phyloP scores from a whole-genome alignment of 2,329 filamentous ascomycete genomes.

The Aureobasidium sp. region DNA sequence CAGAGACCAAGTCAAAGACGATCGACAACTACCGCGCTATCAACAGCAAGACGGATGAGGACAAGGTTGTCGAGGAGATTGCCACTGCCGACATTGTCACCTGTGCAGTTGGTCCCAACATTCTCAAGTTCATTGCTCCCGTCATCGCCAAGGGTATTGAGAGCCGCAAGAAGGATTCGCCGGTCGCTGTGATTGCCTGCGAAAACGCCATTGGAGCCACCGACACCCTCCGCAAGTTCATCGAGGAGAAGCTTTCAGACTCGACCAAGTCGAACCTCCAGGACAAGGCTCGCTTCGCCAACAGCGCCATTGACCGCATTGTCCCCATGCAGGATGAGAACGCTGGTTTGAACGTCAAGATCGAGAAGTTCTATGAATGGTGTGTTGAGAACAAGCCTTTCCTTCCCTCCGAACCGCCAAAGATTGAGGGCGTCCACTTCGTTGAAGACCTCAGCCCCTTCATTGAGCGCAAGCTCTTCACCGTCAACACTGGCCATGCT shows the following conservation, averaged over 20 bases:
- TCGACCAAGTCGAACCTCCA: constrained; percentile 62
- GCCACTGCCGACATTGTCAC: constrained; percentile 84
- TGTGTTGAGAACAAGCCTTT: constrained; percentile 88
- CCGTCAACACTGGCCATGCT: constrained; percentile 96
- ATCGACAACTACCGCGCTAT: constrained; percentile 96
- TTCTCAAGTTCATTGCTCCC: constrained; percentile 92
- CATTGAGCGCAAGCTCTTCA: constrained; percentile 99
- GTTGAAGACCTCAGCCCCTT: constrained; percentile 87
- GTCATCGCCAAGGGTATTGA: constrained; percentile 93
- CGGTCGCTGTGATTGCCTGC: constrained; percentile 89
- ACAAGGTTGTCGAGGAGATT: constrained; percentile 76
- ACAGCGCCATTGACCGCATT: constrained; percentile 97
- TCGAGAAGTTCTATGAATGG: constrained; percentile 99
- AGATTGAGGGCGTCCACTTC: constrained; percentile 85
- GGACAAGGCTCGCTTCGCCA: constrained; percentile 80
- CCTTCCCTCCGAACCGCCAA: constrained; percentile 59
- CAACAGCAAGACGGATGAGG: constrained; percentile 84
- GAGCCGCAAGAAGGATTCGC: constrained; percentile 57
- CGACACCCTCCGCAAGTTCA: constrained; percentile 74
- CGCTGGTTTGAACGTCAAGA: constrained; percentile 80
- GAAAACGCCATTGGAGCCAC: constrained; percentile 97
- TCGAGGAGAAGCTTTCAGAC: constrained; percentile 61
- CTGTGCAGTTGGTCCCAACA: constrained; percentile 92
- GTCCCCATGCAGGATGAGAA: constrained; percentile 81
- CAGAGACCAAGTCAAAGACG: constrained; percentile 70